Percentiles rank a stretch among this genome's conserved stretches.
Conservation (phyloP, 768 basidiomycete species). For the Auriscalpium microsporum region DNA sequence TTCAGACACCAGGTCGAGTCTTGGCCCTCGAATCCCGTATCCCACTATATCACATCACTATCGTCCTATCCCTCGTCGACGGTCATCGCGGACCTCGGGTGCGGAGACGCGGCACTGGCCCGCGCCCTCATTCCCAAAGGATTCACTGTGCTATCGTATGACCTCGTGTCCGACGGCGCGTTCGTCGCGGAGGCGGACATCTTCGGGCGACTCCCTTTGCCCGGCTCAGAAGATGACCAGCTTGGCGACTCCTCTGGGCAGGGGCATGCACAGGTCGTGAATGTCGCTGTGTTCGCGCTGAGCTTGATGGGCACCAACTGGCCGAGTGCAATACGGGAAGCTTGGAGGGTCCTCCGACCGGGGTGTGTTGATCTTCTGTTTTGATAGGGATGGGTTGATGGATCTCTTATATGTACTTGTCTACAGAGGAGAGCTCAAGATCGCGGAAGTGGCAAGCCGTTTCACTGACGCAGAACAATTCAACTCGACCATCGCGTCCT, state of each 20-base stretch:
- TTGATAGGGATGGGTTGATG: constrained; percentile 4
- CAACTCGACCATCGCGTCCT: constrained; percentile 44
- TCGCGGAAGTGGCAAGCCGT: constrained; percentile 86
- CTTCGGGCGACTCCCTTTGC: constrained; percentile 70
- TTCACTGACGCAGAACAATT: constrained; percentile 67
- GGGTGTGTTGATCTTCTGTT: constrained; percentile 42
- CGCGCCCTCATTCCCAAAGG: constrained; percentile 62
- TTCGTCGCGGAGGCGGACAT: constrained; percentile 91
- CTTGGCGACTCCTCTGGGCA: constrained; percentile 28
- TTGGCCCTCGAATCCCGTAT: constrained; percentile 94
- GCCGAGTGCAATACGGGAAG: constrained; percentile 84
- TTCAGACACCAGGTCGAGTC: constrained; percentile 86
- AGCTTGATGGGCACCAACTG: constrained; percentile 98
- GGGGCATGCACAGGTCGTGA: constrained; percentile 71
- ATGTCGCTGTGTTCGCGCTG: constrained; percentile 87
- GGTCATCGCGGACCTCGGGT: constrained; percentile 88
- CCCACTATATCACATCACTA: constrained; percentile 63
- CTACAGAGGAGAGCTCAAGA: constrained; percentile 69
- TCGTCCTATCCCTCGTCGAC: constrained; percentile 55
- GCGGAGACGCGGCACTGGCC: constrained; percentile 88
- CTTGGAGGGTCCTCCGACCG: constrained; percentile 78
- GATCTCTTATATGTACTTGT: not conserved
- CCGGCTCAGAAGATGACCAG: constrained; percentile 54
- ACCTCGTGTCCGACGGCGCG: constrained; percentile 63
- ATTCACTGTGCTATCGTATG: constrained; percentile 65